Evolutionary conservation across 768 basidiomycete genomes (phyloP).

Genomic region (Agrocybe chaxingu): DNA sequence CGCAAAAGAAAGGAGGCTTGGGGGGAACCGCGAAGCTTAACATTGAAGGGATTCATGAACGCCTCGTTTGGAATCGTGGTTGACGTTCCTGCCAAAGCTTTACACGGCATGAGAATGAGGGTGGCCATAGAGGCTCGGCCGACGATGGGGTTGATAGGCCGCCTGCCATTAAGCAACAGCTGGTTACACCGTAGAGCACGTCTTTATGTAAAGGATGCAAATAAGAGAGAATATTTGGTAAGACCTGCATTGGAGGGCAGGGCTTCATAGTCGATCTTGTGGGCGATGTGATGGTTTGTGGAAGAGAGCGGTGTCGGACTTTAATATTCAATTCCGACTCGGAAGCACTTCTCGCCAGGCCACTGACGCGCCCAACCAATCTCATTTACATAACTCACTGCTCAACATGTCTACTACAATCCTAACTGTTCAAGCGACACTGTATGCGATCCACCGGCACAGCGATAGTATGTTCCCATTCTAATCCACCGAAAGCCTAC

Average conservation of each 20-base stretch:
- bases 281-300: conserved; percentile 26
- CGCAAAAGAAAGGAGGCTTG: conserved; percentile 83
- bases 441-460: conserved; percentile 24
- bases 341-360: neutral
- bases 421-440: conserved; percentile 17
- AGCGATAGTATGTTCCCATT: conserved; percentile 2
- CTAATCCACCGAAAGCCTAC: conserved; percentile 20
- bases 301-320: neutral
- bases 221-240: conserved; percentile 44
- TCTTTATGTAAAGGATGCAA: conserved; percentile 5
- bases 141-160: conserved; percentile 61
- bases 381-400: neutral
- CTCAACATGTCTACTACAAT: conserved; percentile 2
- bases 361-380: neutral
- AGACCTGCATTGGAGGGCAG: conserved; percentile 75
- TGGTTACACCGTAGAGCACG: conserved; percentile 23
- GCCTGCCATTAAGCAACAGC: conserved; percentile 80
- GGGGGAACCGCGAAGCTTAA: conserved; percentile 35
- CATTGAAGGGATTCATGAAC: conserved; percentile 99
- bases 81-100: conserved; percentile 89
- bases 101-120: conserved; percentile 2
- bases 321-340: neutral
- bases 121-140: neutral
- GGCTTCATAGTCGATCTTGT: conserved; percentile 48
- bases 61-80: conserved; percentile 96